These are phyloP conservation scores for Candida orba DNA, from an alignment of 805 yeast genomes.

Conservation along the genomic window DNA sequence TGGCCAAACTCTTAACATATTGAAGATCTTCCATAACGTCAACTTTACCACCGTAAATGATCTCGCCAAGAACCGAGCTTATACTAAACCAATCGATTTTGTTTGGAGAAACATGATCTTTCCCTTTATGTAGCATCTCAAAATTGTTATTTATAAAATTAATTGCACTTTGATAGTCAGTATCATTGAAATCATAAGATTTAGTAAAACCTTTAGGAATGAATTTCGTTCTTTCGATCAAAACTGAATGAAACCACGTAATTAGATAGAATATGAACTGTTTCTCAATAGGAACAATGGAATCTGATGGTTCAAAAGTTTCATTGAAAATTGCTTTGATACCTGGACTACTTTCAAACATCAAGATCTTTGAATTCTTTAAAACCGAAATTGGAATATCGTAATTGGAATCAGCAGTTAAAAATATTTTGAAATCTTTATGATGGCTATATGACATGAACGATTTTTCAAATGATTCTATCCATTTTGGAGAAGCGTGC, in stretches of 20 bases:
- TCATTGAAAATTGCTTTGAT: slow-evolving; percentile 38
- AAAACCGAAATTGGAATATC: slow-evolving; percentile 50
- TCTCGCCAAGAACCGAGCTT: slow-evolving; percentile 39
- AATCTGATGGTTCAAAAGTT: slow-evolving; percentile 16
- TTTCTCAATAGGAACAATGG: slow-evolving; percentile 34
- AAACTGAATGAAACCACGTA: slow-evolving; percentile 63
- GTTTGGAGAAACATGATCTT: slow-evolving; percentile 34
- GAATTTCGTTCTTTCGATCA: slow-evolving; percentile 52
- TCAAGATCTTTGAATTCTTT: slow-evolving; percentile 45
- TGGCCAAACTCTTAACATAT: slow-evolving; percentile 30
- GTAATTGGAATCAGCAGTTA: slow-evolving; percentile 51
- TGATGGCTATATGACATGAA: slow-evolving; percentile 28
- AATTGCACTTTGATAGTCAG: slow-evolving; percentile 54
- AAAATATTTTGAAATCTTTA: slow-evolving; percentile 45
- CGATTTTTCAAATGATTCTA: slow-evolving; percentile 44
- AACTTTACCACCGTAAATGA: slow-evolving; percentile 62
- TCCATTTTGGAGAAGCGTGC: slow-evolving; percentile 65
- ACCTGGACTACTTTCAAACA: slow-evolving; percentile 59
- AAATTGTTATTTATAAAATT: slow-evolving; percentile 37
- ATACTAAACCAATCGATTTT: slow-evolving; percentile 50
- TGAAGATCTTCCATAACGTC: slow-evolving; percentile 34
- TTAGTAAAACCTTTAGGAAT: slow-evolving; percentile 57
- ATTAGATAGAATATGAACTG: slow-evolving; percentile 44
- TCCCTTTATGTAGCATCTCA: slow-evolving; percentile 18
- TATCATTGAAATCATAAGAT: slow-evolving; percentile 61